These are phyloP conservation scores for Leccinum fibrillosum DNA, from an alignment of 768 basidiomycete species.

Conservation along the genomic window DNA sequence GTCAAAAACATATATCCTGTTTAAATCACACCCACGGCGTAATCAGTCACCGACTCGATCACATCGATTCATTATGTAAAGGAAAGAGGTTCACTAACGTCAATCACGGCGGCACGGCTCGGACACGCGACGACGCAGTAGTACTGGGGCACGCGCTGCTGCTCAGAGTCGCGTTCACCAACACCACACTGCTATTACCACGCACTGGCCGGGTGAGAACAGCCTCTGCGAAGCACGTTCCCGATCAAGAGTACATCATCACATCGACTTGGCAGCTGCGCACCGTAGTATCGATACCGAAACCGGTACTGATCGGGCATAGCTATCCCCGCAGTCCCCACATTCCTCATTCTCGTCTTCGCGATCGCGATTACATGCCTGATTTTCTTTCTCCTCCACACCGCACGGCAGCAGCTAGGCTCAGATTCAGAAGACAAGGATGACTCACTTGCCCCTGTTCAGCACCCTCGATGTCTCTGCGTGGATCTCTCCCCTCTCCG, in stretches of 20 bases:
- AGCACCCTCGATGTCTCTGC: no score
- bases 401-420: neutral
- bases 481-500: neutral
- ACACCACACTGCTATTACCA: no score
- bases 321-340: neutral
- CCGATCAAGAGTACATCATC: neutral
- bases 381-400: neutral
- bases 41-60: no score
- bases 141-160: no score
- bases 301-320: neutral
- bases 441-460: neutral
- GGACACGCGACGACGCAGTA: no score
- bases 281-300: neutral
- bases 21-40: no score
- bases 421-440: neutral
- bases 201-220: no score
- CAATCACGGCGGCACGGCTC: no score
- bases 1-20: no score
- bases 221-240: neutral
- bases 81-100: no score
- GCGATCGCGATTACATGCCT: constrained; percentile 4
- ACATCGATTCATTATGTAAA: no score
- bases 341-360: neutral
- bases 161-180: no score
- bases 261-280: neutral